Evolutionary conservation across 371 early-diverging fungal genomes (phyloP), one percentile per base, ranked within the genome.

Genomic region (Pancytospora epiphaga): DNA sequence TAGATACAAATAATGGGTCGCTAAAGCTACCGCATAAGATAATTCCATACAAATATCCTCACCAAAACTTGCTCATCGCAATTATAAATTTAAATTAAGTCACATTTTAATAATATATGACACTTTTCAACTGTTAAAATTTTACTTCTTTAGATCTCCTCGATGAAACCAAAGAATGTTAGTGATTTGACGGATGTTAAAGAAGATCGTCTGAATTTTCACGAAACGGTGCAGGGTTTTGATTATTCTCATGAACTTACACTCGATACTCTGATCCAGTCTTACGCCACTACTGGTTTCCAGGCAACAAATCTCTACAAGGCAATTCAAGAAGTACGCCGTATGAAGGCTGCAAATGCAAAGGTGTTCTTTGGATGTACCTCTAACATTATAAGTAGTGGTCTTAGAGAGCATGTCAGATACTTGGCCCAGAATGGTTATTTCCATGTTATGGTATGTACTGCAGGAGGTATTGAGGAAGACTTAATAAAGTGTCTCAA

Each of bases 401-500:
- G 98, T 18, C 78, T 95, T n/a, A 85, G 97, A 54, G 97, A 98
- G 73, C 84, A 88, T 22, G 87, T 98, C 62, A 86, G 87, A 29
- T 93, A 86, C 76, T 83, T 98, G 34, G 91, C 88, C 0, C 88
- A 95, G 79, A 88, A 77, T 51, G 80, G 73, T 58, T 68, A 54
- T 63, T 84, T 98, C 0, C 89, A 94, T 80, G 89, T 90, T 32
- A 70, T 96, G 60, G 96, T 95, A 0, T 85, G 93, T 0, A 90
- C 94, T 15, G 98, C 92, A 3, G 99, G 98, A 58, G 97, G 97
- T 58, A 84, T 98, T 4, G 99, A 97, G 77, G 97, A 97, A 77
- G 99, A 98, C 76, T 86, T 98, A 60, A 97, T 97, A 78, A 98
- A 97, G 83, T 93, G 94, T 73, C 80, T 96, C 32, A 90, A 86